A percentile compares a stretch with the other conserved stretches of the same genome.
phyloP scores from a whole-genome alignment of 495 filamentous ascomycete species.

The Lentithecium fluviatile region DNA sequence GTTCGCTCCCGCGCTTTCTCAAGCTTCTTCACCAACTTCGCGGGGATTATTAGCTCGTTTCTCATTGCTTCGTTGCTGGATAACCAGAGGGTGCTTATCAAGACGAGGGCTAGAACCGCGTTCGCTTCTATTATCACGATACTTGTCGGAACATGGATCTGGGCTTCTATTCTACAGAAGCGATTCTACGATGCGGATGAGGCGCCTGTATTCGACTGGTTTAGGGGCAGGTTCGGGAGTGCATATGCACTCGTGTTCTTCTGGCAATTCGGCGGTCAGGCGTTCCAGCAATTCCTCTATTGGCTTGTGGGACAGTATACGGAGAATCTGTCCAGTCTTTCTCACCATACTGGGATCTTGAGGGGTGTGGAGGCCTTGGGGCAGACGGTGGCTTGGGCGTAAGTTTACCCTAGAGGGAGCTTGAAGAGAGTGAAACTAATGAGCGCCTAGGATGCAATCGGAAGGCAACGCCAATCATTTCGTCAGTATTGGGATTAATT shows the following conservation, averaged over 20 bases:
- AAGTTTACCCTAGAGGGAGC: too few species aligned
- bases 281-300: constrained; percentile 42
- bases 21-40: constrained; percentile 39
- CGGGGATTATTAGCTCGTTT: constrained; percentile 42
- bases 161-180: constrained; percentile 38
- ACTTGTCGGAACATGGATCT: constrained; percentile 42
- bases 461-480: constrained; percentile 40
- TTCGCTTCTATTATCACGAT: constrained; percentile 35
- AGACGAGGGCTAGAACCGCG: constrained; percentile 35
- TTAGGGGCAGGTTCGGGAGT: constrained; percentile 37
- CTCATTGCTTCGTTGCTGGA: constrained; percentile 38
- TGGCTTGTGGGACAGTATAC: constrained; percentile 42
- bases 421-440: too few species aligned
- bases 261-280: constrained; percentile 43
- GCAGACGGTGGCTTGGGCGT: constrained; percentile 42
- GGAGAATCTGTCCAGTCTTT: constrained; percentile 36
- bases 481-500: constrained; percentile 41
- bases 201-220: constrained; percentile 40
- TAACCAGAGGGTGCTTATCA: constrained; percentile 36
- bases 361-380: constrained; percentile 40
- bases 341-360: constrained; percentile 39
- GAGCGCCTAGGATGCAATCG: constrained; percentile 36
- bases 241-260: constrained; percentile 41
- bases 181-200: constrained; percentile 34
- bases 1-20: constrained; percentile 36